Conservation (phyloP, 768 basidiomycete genomes). For the Mycena floridula region DNA sequence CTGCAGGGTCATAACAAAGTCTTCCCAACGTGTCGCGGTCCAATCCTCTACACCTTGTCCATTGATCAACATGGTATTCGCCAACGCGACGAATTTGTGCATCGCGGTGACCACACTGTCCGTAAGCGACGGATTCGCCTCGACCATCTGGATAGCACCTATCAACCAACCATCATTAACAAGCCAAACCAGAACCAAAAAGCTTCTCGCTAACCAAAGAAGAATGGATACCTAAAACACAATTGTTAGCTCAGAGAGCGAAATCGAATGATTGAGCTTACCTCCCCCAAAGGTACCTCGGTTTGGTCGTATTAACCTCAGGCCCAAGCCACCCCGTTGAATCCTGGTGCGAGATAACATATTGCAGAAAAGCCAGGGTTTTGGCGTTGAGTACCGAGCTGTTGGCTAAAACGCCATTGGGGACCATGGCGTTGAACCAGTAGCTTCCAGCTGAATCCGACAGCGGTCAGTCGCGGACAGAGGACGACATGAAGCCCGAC, state of each 20-base stretch:
- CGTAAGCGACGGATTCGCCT: conserved; percentile 36
- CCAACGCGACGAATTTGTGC: conserved; percentile 46
- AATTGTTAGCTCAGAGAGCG: background rate
- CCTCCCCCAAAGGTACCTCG: conserved; percentile 50
- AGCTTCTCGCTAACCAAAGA: conserved; percentile 34
- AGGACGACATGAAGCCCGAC: background rate
- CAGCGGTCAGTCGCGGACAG: background rate
- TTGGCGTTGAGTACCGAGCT: conserved; percentile 38
- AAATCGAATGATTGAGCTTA: conserved; percentile 16
- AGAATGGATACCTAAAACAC: conserved; percentile 42
- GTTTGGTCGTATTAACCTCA: conserved; percentile 46
- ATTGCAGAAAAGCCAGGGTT: conserved; percentile 41
- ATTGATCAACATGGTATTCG: conserved; percentile 45
- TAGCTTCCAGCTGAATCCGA: conserved; percentile 42
- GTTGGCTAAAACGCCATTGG: conserved; percentile 42
- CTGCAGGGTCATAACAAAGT: conserved; percentile 49
- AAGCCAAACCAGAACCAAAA: too few species aligned
- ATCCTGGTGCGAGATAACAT: conserved; percentile 46
- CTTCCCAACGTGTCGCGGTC: conserved; percentile 52
- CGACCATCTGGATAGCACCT: conserved; percentile 47
- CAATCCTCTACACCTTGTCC: conserved; percentile 49
- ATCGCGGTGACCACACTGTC: conserved; percentile 40
- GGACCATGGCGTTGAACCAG: conserved; percentile 56
- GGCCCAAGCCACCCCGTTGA: conserved; percentile 52
- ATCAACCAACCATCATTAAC: background rate